These are phyloP conservation scores for Aureobasidium vineae DNA, from an alignment of 2,329 filamentous ascomycete genomes.

Conservation along the genomic window DNA sequence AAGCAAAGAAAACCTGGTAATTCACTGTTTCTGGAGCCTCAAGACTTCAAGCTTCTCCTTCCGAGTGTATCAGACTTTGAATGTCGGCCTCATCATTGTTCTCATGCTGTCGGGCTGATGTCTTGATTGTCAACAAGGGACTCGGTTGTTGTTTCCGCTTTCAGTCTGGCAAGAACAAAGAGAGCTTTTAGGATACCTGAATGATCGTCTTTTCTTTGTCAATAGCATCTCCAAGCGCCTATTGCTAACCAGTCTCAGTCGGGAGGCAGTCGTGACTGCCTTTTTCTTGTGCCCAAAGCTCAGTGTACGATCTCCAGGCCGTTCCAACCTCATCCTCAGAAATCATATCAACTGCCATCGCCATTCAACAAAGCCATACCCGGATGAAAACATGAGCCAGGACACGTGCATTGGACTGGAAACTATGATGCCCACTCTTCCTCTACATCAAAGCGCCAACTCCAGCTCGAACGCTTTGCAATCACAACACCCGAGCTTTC, in stretches of 20 bases:
- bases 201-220: not conserved
- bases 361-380: not conserved
- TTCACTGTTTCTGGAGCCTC: no score
- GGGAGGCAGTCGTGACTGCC: not conserved
- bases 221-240: not conserved
- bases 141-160: not conserved
- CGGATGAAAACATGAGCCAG: not conserved
- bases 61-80: not conserved
- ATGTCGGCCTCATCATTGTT: no score
- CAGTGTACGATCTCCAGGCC: no score
- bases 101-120: no score
- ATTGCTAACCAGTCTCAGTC: not conserved
- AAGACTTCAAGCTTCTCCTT: not conserved
- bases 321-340: no score
- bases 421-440: not conserved
- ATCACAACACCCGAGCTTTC: not conserved
- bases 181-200: not conserved
- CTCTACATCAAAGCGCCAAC: not conserved
- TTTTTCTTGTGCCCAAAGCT: not conserved
- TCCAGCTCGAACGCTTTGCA: not conserved
- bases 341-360: no score
- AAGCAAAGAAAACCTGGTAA: no score
- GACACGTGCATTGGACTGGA: not conserved
- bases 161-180: not conserved
- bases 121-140: not conserved